phyloP scores from a whole-genome alignment of 228 moss, liverwort and hornwort species.

The Sphagnum magellanicum region DNA sequence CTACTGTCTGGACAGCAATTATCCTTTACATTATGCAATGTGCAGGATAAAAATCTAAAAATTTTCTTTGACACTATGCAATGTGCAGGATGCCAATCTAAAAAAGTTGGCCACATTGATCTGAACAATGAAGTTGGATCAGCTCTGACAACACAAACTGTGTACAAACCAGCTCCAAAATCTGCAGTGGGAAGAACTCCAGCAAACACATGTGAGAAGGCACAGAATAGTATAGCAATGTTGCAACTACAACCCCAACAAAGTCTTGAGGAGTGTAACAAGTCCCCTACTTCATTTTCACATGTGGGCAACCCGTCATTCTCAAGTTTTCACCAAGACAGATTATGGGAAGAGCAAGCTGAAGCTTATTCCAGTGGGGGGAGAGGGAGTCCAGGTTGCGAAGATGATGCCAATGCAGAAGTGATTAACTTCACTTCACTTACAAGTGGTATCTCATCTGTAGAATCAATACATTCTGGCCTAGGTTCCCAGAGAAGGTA shows the following conservation, averaged over 20 bases:
- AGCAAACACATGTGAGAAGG: conserved; percentile 12
- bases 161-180: too few species aligned
- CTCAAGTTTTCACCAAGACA: conserved; percentile 53
- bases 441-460: conserved; percentile 18
- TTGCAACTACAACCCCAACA: conserved; percentile 27
- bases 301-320: conserved; percentile 46
- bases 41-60: too few species aligned
- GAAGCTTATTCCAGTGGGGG: conserved; percentile 56
- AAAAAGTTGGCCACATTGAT: too few species aligned
- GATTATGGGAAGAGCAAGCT: conserved; percentile 60
- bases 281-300: conserved; percentile 35
- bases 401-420: conserved; percentile 27
- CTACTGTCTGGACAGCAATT: too few species aligned
- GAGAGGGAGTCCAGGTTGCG: conserved; percentile 45
- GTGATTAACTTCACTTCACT: conserved; percentile 22
- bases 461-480: conserved; percentile 17
- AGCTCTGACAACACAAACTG: too few species aligned
- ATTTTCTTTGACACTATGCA: too few species aligned
- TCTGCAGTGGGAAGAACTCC: not conserved
- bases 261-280: conserved; percentile 18
- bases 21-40: too few species aligned
- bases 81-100: too few species aligned
- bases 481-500: conserved; percentile 17
- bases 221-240: conserved; percentile 19
- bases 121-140: too few species aligned